Base-by-base conservation (phyloP, 345 rosid genomes). In the Eucalyptus regnans region DNA sequence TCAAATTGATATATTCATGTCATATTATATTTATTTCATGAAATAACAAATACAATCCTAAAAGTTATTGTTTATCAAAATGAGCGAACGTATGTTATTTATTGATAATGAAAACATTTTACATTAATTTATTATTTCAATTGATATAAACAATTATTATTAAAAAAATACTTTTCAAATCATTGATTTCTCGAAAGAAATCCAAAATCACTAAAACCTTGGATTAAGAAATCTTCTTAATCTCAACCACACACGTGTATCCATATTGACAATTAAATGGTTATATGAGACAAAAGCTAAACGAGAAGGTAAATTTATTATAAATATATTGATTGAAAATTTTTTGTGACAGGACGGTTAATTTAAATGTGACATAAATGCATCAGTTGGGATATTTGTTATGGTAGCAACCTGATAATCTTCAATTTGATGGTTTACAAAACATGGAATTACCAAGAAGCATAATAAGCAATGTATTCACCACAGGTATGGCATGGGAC, bases 181-280 rank as follows among this genome's bases (percentile, higher is more conserved):
- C 1, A 22, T 56, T 56, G 0, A 56, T 9, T 56, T 56, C 22
- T 16, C 0, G 0, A 5, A 33, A 66, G 0, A 15, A 29, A 66
- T 66, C 12, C 2, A 9, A 31, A 31, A 31, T 33, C 80, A 68
- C 44, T 37, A 9, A 33, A 18, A 33, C 44, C 11, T 71, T 33
- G 0, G 12, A 76, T 76, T 3, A 8, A 20, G 27, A 37, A 76
- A 37, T 76, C 62, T 17, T 37, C 10, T 52, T 2, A 52, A 52
- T 37, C 48, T 10, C 25, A 20, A 71, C 27, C 27, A 0, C 76
- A 0, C 76, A 10, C 8, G 27, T 9, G 13, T 5, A 5, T 76
- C 14, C 41, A 41, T 41, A 41, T 41, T 41, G 41, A 41, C 41
- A 41, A 18, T 76, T 76, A 3, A 5, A 20, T 20, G 48, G 48